phyloP scores from a whole-genome alignment of 805 yeast species.

The Starmerella tilneyi region DNA sequence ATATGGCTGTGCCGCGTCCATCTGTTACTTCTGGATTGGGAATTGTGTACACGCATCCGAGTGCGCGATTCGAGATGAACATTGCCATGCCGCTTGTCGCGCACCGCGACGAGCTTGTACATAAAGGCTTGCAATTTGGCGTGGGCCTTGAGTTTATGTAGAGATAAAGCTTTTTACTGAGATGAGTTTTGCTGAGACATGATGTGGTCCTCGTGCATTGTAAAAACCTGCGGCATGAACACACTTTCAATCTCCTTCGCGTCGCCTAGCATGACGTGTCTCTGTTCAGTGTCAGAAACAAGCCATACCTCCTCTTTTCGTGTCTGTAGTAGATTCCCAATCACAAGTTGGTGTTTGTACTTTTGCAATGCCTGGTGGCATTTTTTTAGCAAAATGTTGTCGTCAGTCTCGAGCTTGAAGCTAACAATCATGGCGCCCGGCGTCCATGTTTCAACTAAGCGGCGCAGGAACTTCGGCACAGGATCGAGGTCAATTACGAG shows the following conservation, averaged over 20 bases:
- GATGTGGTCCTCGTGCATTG: slow-evolving; percentile 57
- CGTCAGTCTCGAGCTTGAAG: slow-evolving; percentile 88
- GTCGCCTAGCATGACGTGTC: slow-evolving; percentile 36
- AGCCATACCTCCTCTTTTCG: slow-evolving; percentile 82
- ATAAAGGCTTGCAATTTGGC: slow-evolving; percentile 62
- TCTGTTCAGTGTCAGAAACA: slow-evolving; percentile 41
- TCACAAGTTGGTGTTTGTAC: slow-evolving; percentile 86
- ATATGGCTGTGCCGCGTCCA: slow-evolving; percentile 30
- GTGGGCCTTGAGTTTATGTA: slow-evolving; percentile 51
- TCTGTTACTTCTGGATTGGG: slow-evolving; percentile 52
- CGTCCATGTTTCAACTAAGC: slow-evolving; percentile 90
- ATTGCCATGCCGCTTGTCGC: slow-evolving; percentile 51
- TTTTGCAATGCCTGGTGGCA: slow-evolving; percentile 69
- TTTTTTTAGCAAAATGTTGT: slow-evolving; percentile 55
- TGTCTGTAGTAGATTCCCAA: slow-evolving; percentile 84
- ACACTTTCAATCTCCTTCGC: slow-evolving; percentile 61
- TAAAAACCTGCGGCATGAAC: slow-evolving; percentile 68
- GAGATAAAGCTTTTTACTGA: slow-evolving; percentile 9
- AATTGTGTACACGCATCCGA: slow-evolving; percentile 49
- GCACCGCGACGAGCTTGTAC: slow-evolving; percentile 39
- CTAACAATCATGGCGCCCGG: slow-evolving; percentile 89
- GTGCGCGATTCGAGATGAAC: slow-evolving; percentile 58
- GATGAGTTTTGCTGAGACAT: not conserved
- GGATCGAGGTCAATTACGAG: slow-evolving; percentile 81
- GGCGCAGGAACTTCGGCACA: slow-evolving; percentile 83